Base-by-base conservation (phyloP, 345 rosid species). In the Raphanus raphanistrum region DNA sequence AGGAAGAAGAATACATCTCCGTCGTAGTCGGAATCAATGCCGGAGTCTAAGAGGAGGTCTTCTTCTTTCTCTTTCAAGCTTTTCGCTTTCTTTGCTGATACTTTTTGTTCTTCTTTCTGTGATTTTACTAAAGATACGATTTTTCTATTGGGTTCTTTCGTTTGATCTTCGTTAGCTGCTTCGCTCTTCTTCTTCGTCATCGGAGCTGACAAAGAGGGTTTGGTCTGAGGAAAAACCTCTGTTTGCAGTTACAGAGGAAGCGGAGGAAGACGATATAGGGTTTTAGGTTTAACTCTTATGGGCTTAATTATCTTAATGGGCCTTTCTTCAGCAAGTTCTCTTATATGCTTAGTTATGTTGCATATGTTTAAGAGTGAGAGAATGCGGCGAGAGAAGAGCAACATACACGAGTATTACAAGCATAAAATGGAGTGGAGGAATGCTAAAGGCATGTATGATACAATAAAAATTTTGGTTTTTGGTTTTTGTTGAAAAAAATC, bases 1-100 rank as follows among this genome's bases (percentile, higher is more conserved):
- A 29, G 43, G 25, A n/a, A 29, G 43, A 32, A 68, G 41, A 38
- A 29, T 69, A 75, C 75, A 70, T 43, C 62, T 9, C 32, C 79
- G 57, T 80, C 79, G 82, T 69, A 63, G 31, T 80, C 82, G 2
- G 82, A 80, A 70, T 80, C 82, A 7, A 41, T 33, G 17, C 63
- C 77, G 12, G 82, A 80, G 2, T 70, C 82, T 33, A 25, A 12
- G 2, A 59, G 21, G 2, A 45, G 33, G 41, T 78, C 69, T 27
- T 78, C 68, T 27, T 78, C 69, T 7, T 78, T 41, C 32, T 72
- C 77, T 27, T 58, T 48, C 33, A n/a, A 65, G 72, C 55, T 72
- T 15, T 76, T 68, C 43, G 10, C 36, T 33, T 75, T 68, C n/a
- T 69, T 63, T 2, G 21, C 21, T 21, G 21, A 21, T 21, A 21